Evolutionary conservation across 177 flowering plant genomes (phyloP), one percentile per base, ranked within the genome.

Genomic region (Vitis hybrid): DNA sequence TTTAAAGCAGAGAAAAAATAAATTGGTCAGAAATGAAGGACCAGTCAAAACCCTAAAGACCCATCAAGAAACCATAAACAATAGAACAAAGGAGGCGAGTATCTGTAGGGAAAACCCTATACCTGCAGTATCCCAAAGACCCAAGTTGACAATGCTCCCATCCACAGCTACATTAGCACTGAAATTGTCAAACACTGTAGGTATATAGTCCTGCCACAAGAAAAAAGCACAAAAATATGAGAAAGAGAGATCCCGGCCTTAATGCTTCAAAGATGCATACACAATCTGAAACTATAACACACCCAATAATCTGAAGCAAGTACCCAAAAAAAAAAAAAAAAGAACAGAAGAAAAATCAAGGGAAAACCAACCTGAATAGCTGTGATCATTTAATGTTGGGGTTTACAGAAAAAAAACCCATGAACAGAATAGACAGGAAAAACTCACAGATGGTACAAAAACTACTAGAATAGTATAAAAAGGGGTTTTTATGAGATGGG

Each of bases 41-140:
- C 20, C 18, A 19, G 16, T 2, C 62, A 13, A 49, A 55, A 22
- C 19, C 10, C 26, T 7, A 52, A 58, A 26, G 10, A 29, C 4
- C 22, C 15, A 11, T 18, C 39, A 12, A 60, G 33, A 6, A 62
- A 11, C 5, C 26, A 13, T 10, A 18, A 29, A 16, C 6, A 2
- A 22, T 2, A 5, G 15, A 49, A 53, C 20, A 18, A 49, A n/a
- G 16, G 11, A 20, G 57, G 18, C 14, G 19, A 3, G 16, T 13
- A 39, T 39, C 5, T 3, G 13, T 16, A 56, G 50, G 18, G 26
- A 16, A 57, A 59, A 56, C 33, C 50, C 31, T 56, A 18, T 82
- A 92, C 98, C 98, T 71, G 98, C 98, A 81, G 98, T 94, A 72
- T 94, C 98, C 98, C 98, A 94, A 1, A 94, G 74, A 3, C 98